Base-by-base conservation (phyloP, 148 eudicot genomes). In the Euryodendron excelsum region DNA sequence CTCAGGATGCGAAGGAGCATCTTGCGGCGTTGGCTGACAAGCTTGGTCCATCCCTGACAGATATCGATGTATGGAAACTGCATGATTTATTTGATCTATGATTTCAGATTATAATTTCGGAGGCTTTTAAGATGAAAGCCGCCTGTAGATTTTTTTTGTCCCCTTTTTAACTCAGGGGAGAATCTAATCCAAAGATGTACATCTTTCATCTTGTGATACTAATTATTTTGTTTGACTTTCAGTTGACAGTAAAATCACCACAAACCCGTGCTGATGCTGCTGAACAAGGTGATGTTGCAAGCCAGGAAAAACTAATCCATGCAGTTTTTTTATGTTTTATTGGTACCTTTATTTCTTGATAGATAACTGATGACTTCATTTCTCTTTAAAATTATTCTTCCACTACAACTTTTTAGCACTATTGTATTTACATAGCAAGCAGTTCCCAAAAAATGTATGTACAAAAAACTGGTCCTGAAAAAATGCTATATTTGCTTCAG, bases 1-100 rank as follows among this genome's bases (percentile, higher is more conserved):
- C 67, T 55, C 85, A 96, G 99, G 99, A 96, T 78, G 99, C 98
- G 72, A 96, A 96, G 87, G 99, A 93, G 83, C 98, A 92, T 86
- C 93, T 96, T 83, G 89, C 85, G 82, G 99, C 98, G n/a, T 75
- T 96, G 81, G 98, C 93, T 74, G 94, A 89, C 87, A 91, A 93
- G 84, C 89, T 96, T 79, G 99, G 98, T 75, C 74, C 91, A 44
- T 89, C 99, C 31, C 83, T 96, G 82, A 81, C 94, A 53, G 97
- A 85, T 75, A 90, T 96, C 68, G 85, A 93, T 86, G 99, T 96
- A 93, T 83, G 92, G 73, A 83, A 74, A 36, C 55, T 73, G 55
- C 37, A 27, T 72, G 36, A 75, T 75, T 2, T 28, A 69, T 47
- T 62, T 62, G 52, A 31, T 28, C 21, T 60, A 25, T 47, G 53